Percentiles rank a stretch among this genome's conserved stretches.
These are phyloP conservation scores for Multifurca ochricompacta DNA, from an alignment of 768 basidiomycete genomes.

Conservation along the genomic window DNA sequence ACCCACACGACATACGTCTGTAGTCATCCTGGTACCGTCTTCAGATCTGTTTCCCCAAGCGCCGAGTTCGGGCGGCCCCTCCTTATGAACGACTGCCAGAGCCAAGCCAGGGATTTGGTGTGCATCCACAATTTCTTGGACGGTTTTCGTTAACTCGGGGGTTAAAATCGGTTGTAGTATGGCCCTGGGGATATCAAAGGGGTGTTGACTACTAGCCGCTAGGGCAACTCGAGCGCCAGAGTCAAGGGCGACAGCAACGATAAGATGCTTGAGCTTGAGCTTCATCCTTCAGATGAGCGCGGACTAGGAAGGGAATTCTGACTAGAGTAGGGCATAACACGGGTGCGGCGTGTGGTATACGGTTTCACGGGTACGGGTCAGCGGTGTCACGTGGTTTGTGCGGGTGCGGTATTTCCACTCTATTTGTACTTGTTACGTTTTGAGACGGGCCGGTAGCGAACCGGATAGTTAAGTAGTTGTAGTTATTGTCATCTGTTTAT, in stretches of 20 bases:
- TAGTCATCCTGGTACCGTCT: constrained; percentile 12
- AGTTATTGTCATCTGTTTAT: too few relatives aligned
- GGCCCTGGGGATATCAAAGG: not conserved
- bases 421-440: too few relatives aligned
- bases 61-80: not conserved
- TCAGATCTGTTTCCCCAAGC: constrained; percentile 15
- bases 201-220: not conserved
- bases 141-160: not conserved
- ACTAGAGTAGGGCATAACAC: too few relatives aligned
- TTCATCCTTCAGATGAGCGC: not conserved
- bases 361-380: too few relatives aligned
- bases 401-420: too few relatives aligned
- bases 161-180: not conserved
- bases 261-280: not conserved
- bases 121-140: not conserved
- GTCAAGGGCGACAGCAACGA: not conserved
- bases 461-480: too few relatives aligned
- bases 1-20: constrained; percentile 10
- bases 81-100: constrained; percentile 7
- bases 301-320: too few relatives aligned
- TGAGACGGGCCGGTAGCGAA: too few relatives aligned
- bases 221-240: not conserved
- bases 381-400: too few relatives aligned
- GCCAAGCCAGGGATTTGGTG: constrained; percentile 3
- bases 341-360: too few relatives aligned